Percentiles rank a stretch among this genome's conserved stretches.
phyloP scores from a whole-genome alignment of 306 rosid genomes.

The Geum urbanum region DNA sequence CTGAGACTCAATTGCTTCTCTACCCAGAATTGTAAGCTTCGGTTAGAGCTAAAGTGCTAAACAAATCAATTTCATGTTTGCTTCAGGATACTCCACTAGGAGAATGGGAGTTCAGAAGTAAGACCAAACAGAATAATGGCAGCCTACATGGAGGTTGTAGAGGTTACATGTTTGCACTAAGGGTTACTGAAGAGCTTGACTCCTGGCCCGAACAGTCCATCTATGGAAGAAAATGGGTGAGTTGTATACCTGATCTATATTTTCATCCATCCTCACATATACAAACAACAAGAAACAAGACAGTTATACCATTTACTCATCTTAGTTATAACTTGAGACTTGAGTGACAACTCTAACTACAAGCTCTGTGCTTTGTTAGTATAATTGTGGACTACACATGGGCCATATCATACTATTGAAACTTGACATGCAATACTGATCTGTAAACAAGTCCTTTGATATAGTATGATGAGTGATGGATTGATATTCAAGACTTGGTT shows the following conservation, averaged over 20 bases:
- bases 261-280: neutral
- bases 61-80: constrained; percentile 9
- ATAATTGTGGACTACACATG: neutral
- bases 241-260: neutral
- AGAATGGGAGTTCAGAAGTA: constrained; percentile 35
- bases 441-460: neutral
- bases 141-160: constrained; percentile 29
- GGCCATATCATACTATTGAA: neutral
- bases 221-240: constrained; percentile 37
- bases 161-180: constrained; percentile 35
- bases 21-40: neutral
- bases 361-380: neutral
- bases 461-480: neutral
- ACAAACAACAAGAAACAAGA: neutral
- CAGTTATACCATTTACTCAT: neutral
- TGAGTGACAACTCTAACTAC: neutral
- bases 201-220: constrained; percentile 35
- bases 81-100: constrained; percentile 35
- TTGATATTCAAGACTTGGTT: constrained; percentile 1
- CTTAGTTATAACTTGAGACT: no score
- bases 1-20: constrained; percentile 3
- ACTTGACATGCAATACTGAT: neutral
- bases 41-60: constrained; percentile 4
- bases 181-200: constrained; percentile 35
- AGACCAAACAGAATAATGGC: constrained; percentile 27